Percentiles rank a stretch among this genome's conserved stretches.
These are phyloP conservation scores for Blastocystis sp. DNA, from an alignment of 352 stramenopile genomes.

Conservation along the genomic window DNA sequence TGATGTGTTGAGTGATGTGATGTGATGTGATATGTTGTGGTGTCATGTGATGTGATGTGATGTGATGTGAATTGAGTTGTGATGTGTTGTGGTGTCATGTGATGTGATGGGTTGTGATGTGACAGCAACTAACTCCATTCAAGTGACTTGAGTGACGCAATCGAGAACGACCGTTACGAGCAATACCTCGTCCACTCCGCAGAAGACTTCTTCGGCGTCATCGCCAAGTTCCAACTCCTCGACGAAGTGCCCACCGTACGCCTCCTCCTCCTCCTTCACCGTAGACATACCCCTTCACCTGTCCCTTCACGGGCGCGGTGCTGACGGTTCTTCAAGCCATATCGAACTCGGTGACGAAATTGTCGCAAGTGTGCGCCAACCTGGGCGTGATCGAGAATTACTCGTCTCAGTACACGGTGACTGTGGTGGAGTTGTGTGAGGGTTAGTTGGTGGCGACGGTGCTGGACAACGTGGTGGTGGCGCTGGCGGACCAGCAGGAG, in stretches of 20 bases:
- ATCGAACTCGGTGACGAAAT: not conserved
- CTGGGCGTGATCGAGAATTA: constrained; percentile 59
- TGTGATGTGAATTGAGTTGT: not conserved
- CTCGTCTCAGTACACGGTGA: not conserved
- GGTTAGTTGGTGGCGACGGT: constrained; percentile 36
- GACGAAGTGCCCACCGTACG: constrained; percentile 46
- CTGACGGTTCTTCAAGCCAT: constrained; percentile 54
- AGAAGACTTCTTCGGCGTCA: constrained; percentile 47
- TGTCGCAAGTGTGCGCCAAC: not conserved
- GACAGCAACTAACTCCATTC: too few relatives aligned
- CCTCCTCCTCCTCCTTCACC: not conserved
- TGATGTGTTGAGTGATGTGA: not conserved
- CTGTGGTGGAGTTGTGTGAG: not conserved
- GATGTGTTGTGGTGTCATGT: not conserved
- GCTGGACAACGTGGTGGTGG: constrained; percentile 23
- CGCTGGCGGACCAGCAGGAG: constrained; percentile 21
- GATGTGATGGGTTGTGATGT: not conserved
- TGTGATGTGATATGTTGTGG: not conserved
- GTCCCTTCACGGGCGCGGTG: constrained; percentile 41
- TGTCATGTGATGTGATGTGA: not conserved
- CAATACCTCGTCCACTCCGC: constrained; percentile 44
- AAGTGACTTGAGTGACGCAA: constrained; percentile 26
- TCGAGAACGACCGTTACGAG: constrained; percentile 66
- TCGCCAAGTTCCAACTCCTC: constrained; percentile 52
- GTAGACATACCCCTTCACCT: constrained; percentile 29